phyloP scores from a whole-genome alignment of 2,329 filamentous ascomycete genomes.

The Calonectria naviculata region DNA sequence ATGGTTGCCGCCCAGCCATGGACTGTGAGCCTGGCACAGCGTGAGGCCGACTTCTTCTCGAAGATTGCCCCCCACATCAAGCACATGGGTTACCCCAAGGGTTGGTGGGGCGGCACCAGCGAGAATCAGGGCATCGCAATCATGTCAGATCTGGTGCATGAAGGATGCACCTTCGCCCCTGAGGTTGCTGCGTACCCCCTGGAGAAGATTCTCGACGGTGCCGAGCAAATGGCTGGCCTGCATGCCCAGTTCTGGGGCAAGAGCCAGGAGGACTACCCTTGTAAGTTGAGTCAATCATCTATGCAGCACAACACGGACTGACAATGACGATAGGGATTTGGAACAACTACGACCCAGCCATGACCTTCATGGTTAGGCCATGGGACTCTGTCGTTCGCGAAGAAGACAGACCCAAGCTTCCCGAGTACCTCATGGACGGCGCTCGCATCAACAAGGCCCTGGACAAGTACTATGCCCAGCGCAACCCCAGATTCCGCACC shows the following conservation, averaged over 20 bases:
- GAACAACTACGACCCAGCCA: constrained; percentile 51
- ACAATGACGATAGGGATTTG: constrained; percentile 33
- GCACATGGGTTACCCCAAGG: constrained; percentile 46
- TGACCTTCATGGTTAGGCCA: constrained; percentile 45
- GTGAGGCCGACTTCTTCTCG: constrained; percentile 51
- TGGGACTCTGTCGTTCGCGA: constrained; percentile 45
- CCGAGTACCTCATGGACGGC: constrained; percentile 50
- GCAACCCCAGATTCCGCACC: constrained; percentile 52
- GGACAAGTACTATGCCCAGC: constrained; percentile 48
- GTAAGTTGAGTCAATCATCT: background rate
- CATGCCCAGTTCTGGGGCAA: constrained; percentile 51
- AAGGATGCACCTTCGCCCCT: constrained; percentile 47
- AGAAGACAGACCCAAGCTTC: constrained; percentile 45
- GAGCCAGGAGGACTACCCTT: constrained; percentile 44
- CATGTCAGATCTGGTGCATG: constrained; percentile 48
- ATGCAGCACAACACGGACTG: background rate
- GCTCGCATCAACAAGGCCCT: constrained; percentile 47
- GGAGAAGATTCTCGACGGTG: constrained; percentile 47
- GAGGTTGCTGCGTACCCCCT: constrained; percentile 46
- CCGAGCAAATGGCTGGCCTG: constrained; percentile 52
- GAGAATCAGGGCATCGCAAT: constrained; percentile 51
- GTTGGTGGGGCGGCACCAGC: constrained; percentile 50
- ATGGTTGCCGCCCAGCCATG: constrained; percentile 43
- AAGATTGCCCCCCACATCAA: constrained; percentile 46
- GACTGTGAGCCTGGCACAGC: constrained; percentile 43